phyloP scores from a whole-genome alignment of 2,329 filamentous ascomycete genomes.

The Penicillium sp. region DNA sequence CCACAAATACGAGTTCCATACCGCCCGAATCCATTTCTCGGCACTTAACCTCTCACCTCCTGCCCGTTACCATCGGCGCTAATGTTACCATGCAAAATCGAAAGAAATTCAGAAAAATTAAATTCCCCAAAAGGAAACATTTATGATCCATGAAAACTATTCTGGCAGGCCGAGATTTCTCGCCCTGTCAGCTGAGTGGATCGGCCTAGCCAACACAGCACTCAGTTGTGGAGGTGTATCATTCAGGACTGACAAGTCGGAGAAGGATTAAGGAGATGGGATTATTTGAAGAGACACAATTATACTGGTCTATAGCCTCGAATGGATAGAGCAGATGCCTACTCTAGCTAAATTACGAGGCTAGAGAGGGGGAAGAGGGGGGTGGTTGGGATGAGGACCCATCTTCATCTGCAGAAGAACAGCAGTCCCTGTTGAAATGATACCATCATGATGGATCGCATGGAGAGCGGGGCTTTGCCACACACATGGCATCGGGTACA shows the following conservation, averaged over 20 bases:
- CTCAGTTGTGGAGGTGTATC: slow-evolving; percentile 2
- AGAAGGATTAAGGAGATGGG: background rate
- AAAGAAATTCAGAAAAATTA: background rate
- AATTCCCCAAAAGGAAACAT: background rate
- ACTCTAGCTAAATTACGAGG: background rate
- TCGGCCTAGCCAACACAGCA: slow-evolving; percentile 9
- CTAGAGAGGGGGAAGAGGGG: background rate
- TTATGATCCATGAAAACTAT: background rate
- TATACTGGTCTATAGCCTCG: background rate
- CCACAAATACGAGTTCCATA: background rate
- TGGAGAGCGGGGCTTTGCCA: slow-evolving; percentile 14
- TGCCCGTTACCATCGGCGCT: slow-evolving; percentile 4
- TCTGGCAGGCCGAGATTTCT: slow-evolving; percentile 6
- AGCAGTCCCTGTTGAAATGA: background rate
- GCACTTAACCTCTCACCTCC: slow-evolving; percentile 1
- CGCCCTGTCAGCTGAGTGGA: slow-evolving; percentile 8
- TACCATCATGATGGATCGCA: slow-evolving; percentile 20
- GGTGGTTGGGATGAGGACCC: background rate
- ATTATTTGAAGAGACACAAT: background rate
- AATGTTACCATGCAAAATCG: background rate
- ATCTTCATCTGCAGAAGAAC: background rate
- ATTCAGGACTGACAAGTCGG: background rate
- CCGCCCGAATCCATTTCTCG: background rate
- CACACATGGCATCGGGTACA: slow-evolving; percentile 18
- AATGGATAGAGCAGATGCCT: background rate